Evolutionary conservation across 164 flowering plant genomes (phyloP), one percentile per base, ranked within the genome.

Genomic region (Cinnamomum micranthum): DNA sequence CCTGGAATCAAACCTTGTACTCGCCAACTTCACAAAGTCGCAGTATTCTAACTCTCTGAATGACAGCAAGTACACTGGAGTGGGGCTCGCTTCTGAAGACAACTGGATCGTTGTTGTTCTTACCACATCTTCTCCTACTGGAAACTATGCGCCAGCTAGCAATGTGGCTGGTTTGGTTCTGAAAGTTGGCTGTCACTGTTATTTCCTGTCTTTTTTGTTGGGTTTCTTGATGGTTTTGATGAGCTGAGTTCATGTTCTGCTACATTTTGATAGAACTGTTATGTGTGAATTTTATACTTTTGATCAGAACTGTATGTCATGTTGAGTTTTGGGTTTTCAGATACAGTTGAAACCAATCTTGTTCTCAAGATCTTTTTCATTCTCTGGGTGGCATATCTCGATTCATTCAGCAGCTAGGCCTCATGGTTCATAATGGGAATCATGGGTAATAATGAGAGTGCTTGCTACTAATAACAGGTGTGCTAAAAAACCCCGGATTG

Each of bases 61-160:
- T 35, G 86, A 86, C 77, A 81, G 85, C 77, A 77, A 80, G 72
- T 92, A 76, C 71, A 82, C 84, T 0, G 93, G 91, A 58, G 82
- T 60, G 64, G 93, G 94, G 13, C 77, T 92, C 59, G 87, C 88
- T 50, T 77, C 87, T 13, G 91, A 89, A 23, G 82, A 72, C 27
- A 68, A 90, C 73, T 92, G 97, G 97, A 83, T 87, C 20, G 94
- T 90, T 22, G 85, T 87, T 31, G 82, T 90, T 60, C 80, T 90
- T 62, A 86, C 82, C 73, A 88, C 94, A 14, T 80, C 64, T 75
- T 82, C 90, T 0, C 23, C 85, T 1, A 80, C 67, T 0, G 97
- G 94, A 65, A 87, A 81, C 72, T 89, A 75, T 74, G 77, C 22
- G 11, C 33, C 69, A 10, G 69, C 24, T 25, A 19, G 35, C 15